These are phyloP conservation scores for Shiraia sp. DNA, from an alignment of 2,329 filamentous ascomycete species.

Conservation along the genomic window DNA sequence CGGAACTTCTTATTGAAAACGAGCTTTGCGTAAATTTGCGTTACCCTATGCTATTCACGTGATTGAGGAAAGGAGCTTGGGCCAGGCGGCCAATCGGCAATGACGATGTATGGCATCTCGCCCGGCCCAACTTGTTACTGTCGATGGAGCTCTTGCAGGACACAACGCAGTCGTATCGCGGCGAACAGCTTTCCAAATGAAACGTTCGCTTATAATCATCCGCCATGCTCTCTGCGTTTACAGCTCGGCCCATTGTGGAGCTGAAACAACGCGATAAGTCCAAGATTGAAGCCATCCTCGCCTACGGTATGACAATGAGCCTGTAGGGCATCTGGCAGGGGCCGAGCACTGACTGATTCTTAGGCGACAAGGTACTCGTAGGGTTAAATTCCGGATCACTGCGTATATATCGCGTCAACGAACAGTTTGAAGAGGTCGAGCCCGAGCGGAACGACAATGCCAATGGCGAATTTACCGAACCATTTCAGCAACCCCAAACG, in stretches of 20 bases:
- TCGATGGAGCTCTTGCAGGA: conserved; percentile 24
- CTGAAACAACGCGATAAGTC: conserved; percentile 94
- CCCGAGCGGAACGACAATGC: conserved; percentile 36
- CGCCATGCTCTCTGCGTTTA: conserved; percentile 94
- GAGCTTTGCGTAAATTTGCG: no score
- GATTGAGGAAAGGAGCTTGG: not conserved
- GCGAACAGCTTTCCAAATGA: conserved; percentile 17
- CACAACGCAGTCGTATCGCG: conserved; percentile 22
- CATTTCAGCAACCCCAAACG: conserved; percentile 15
- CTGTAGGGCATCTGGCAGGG: not conserved
- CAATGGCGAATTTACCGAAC: conserved; percentile 48
- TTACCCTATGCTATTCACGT: no score
- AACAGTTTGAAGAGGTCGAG: conserved; percentile 53
- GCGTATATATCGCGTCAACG: conserved; percentile 89
- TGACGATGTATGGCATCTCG: no score
- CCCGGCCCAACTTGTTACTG: no score
- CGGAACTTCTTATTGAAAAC: no score
- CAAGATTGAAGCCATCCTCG: conserved; percentile 93
- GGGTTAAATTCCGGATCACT: conserved; percentile 88
- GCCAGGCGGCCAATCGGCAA: conserved; percentile 11
- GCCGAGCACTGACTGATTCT: conserved; percentile 18
- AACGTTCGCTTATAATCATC: conserved; percentile 1
- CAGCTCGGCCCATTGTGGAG: conserved; percentile 94
- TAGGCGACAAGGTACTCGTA: conserved; percentile 87
- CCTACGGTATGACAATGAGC: conserved; percentile 66